These are phyloP conservation scores for Neoboletus magnificus DNA, from an alignment of 768 basidiomycete genomes.

Conservation along the genomic window DNA sequence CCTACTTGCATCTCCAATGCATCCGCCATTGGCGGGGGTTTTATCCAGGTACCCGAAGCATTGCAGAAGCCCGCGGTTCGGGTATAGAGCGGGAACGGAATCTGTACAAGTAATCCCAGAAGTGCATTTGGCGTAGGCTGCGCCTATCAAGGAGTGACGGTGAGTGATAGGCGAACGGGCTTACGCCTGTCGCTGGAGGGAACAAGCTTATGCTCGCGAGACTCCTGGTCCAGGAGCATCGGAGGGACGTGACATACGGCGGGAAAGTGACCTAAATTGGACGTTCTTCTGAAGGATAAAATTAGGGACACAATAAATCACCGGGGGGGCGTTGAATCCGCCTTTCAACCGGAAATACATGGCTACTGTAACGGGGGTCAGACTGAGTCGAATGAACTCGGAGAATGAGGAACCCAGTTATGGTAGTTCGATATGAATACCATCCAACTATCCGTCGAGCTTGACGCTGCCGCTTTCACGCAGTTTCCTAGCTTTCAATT, in stretches of 20 bases:
- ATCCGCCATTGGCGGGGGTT: conserved; percentile 30
- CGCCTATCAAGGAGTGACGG: conserved; percentile 1
- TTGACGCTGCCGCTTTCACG: conserved; percentile 12
- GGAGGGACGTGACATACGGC: not conserved
- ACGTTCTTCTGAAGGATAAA: conserved; percentile 1
- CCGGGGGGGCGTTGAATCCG: conserved; percentile 4
- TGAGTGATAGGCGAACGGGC: conserved; percentile 1
- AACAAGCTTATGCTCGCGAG: conserved; percentile 1
- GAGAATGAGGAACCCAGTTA: conserved; percentile 4
- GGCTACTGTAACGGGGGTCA: not conserved
- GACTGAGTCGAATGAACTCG: not conserved
- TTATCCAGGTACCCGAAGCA: conserved; percentile 8
- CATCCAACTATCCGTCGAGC: conserved; percentile 6
- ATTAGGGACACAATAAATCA: conserved; percentile 1
- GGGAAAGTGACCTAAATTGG: not conserved
- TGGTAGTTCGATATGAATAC: conserved; percentile 5
- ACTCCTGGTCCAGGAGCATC: not conserved
- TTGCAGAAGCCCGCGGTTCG: conserved; percentile 13
- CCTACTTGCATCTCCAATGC: conserved; percentile 12
- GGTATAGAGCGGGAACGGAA: conserved; percentile 19
- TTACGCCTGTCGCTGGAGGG: too few species aligned
- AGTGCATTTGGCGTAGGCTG: not conserved
- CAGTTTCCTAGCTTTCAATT: conserved; percentile 55
- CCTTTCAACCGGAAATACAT: conserved; percentile 4
- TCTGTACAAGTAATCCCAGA: conserved; percentile 6